phyloP scores from a whole-genome alignment of 2,329 filamentous ascomycete species.

The Trichoderma lentiforme region DNA sequence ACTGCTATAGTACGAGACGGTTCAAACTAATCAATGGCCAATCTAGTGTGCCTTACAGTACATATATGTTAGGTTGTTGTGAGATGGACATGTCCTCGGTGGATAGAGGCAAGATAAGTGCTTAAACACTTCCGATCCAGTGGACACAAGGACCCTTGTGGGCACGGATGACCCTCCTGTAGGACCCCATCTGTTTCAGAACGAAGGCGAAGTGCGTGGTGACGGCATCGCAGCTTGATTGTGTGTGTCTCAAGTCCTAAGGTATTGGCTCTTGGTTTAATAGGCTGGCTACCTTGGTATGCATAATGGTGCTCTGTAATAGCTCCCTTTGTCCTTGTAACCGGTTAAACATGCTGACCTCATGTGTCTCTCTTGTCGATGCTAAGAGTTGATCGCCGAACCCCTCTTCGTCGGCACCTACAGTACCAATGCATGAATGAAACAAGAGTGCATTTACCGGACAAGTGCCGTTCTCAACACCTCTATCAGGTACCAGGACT shows the following conservation, averaged over 20 bases:
- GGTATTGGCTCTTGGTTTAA: background rate
- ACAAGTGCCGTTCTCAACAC: background rate
- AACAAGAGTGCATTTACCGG: background rate
- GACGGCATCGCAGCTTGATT: background rate
- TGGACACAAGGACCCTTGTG: background rate
- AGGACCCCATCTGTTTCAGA: background rate
- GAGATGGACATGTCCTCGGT: background rate
- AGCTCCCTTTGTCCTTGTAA: background rate
- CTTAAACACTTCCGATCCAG: background rate
- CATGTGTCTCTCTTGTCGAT: background rate
- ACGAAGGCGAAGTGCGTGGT: background rate
- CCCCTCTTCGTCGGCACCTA: background rate
- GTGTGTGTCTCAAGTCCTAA: background rate
- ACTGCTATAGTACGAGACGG: background rate
- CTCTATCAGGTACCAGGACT: background rate
- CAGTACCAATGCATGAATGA: background rate
- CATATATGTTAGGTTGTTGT: background rate
- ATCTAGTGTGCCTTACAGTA: background rate
- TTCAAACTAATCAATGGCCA: background rate
- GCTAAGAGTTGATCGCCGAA: background rate
- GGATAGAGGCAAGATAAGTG: background rate
- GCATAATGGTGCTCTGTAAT: background rate
- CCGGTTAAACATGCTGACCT: background rate
- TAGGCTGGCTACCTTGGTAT: background rate
- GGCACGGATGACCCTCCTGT: background rate